Conservation (phyloP, 306 rosid genomes). For the Lagenaria siceraria region DNA sequence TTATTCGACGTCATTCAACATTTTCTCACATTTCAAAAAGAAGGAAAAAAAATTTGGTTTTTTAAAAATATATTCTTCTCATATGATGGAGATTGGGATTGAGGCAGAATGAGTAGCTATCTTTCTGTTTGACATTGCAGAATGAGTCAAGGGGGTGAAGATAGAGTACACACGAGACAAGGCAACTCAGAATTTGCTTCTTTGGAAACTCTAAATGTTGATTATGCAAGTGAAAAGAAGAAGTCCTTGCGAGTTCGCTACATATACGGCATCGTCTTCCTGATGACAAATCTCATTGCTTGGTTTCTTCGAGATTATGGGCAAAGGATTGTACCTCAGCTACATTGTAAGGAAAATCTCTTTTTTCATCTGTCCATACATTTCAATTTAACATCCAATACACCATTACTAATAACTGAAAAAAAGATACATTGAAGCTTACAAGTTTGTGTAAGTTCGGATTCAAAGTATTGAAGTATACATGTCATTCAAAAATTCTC, state of each 20-base stretch:
- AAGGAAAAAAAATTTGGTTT: not conserved
- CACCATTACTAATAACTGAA: not conserved
- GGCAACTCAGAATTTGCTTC: conserved; percentile 14
- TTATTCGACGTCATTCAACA: not conserved
- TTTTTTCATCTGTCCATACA: not conserved
- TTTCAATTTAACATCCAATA: not conserved
- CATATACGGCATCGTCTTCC: conserved; percentile 46
- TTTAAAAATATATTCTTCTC: not conserved
- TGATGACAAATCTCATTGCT: conserved; percentile 53
- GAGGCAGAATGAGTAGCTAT: not conserved
- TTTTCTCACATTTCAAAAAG: not conserved
- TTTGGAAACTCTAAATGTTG: conserved; percentile 21
- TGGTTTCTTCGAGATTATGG: conserved; percentile 91
- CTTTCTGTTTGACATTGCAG: conserved; percentile 19
- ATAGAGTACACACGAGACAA: conserved; percentile 6
- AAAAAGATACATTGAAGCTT: not conserved
- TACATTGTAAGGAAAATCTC: conserved; percentile 36
- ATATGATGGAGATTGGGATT: not conserved
- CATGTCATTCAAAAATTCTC: not conserved
- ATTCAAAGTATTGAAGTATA: not conserved
- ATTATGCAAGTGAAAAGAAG: conserved; percentile 32
- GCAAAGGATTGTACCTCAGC: conserved; percentile 38
- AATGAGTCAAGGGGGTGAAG: conserved; percentile 35
- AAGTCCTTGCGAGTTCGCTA: conserved; percentile 51
- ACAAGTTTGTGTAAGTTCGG: not conserved